These are phyloP conservation scores for Lactuca saligna DNA, from an alignment of 129 eudicot species.

Conservation along the genomic window DNA sequence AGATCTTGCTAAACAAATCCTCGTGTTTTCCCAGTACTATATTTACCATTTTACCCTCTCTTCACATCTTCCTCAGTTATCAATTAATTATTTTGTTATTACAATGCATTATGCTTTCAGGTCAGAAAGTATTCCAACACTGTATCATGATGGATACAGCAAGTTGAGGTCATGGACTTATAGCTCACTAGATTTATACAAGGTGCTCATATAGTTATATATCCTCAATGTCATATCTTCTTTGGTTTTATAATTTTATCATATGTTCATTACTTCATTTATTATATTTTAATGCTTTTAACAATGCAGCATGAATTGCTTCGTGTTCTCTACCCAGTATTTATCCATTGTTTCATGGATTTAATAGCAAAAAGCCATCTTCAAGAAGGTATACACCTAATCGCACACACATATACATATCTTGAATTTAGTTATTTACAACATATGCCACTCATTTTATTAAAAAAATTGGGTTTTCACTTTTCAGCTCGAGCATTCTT, in stretches of 20 bases:
- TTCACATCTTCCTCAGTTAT: neutral
- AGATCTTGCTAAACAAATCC: slow-evolving; percentile 63
- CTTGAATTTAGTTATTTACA: neutral
- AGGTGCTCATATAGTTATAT: slow-evolving; percentile 34
- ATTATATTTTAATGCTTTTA: slow-evolving; percentile 8
- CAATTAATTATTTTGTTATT: neutral
- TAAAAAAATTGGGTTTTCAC: slow-evolving; percentile 30
- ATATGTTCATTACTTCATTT: neutral
- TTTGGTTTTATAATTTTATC: neutral
- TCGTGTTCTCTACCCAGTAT: slow-evolving; percentile 91
- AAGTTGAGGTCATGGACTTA: slow-evolving; percentile 91
- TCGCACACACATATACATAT: neutral
- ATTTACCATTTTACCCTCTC: slow-evolving; percentile 4
- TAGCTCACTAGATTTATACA: slow-evolving; percentile 78
- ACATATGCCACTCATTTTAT: slow-evolving; percentile 11
- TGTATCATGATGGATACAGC: slow-evolving; percentile 83
- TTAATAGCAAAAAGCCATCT: slow-evolving; percentile 90
- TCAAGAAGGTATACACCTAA: slow-evolving; percentile 65
- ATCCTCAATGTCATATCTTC: slow-evolving; percentile 7
- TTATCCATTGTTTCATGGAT: slow-evolving; percentile 97
- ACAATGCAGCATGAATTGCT: slow-evolving; percentile 85
- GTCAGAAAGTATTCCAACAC: slow-evolving; percentile 67
- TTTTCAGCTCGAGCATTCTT: slow-evolving; percentile 79
- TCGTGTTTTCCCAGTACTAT: slow-evolving; percentile 57
- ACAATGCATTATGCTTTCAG: slow-evolving; percentile 36